These are phyloP conservation scores for Penicillium sp. DNA, from an alignment of 2,329 filamentous ascomycete species.

Conservation along the genomic window DNA sequence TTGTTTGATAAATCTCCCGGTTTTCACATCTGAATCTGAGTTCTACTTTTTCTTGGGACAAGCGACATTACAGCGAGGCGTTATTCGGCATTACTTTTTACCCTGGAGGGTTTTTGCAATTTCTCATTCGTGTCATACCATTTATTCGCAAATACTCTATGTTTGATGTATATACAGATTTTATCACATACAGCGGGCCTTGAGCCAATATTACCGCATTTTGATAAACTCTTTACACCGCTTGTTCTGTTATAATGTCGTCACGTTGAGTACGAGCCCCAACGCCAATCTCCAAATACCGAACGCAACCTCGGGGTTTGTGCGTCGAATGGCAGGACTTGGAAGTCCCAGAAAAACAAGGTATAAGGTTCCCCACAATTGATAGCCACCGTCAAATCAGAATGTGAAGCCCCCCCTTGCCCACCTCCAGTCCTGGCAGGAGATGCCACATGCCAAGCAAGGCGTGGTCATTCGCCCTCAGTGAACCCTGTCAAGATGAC, in stretches of 20 bases:
- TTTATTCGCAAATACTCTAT: not conserved
- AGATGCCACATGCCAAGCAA: not conserved
- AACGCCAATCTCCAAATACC: not conserved
- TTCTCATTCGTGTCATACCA: not conserved
- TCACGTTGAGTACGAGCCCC: not conserved
- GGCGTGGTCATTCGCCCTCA: not conserved
- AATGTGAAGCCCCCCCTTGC: not conserved
- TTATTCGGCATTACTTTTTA: slow-evolving; percentile 1
- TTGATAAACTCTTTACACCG: not conserved
- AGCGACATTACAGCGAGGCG: slow-evolving; percentile 6
- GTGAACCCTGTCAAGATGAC: not conserved
- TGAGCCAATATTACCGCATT: not conserved
- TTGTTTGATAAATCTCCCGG: slow-evolving; percentile 1
- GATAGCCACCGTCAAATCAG: not conserved
- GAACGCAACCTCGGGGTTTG: not conserved
- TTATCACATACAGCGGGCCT: not conserved
- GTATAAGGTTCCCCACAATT: not conserved
- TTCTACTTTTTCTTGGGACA: not conserved
- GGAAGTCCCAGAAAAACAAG: not conserved
- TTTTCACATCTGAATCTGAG: not conserved
- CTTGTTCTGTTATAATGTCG: not conserved
- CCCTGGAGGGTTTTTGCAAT: not conserved
- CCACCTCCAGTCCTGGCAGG: not conserved
- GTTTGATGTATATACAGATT: slow-evolving; percentile 1
- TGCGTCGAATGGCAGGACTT: not conserved